phyloP scores from a whole-genome alignment of 108 stramenopile genomes.

The Tribonema minus region DNA sequence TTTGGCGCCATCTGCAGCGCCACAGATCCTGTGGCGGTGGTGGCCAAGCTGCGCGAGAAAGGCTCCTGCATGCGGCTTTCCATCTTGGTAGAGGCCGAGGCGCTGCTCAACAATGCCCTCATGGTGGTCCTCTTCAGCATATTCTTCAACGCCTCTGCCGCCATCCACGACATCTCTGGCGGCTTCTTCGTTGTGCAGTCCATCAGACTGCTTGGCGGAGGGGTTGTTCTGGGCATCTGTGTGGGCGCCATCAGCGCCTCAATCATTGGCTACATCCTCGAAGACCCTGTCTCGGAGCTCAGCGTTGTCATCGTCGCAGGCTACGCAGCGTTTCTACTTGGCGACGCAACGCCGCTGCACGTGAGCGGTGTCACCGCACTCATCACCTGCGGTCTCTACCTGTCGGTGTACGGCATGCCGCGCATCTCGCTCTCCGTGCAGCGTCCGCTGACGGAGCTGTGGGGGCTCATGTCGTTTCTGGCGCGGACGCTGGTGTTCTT shows the following conservation, averaged over 20 bases:
- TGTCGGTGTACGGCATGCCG: slow-evolving; percentile 34
- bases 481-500: slow-evolving; percentile 83
- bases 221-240: slow-evolving; percentile 65
- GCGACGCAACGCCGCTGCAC: slow-evolving; percentile 58
- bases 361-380: slow-evolving; percentile 72
- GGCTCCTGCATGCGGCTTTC: slow-evolving; percentile 54
- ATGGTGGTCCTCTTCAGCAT: slow-evolving; percentile 59
- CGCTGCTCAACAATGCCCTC: slow-evolving; percentile 61
- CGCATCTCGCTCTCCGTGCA: slow-evolving; percentile 51
- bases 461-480: slow-evolving; percentile 71
- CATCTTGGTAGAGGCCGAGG: slow-evolving; percentile 60
- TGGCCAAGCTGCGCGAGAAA: slow-evolving; percentile 47
- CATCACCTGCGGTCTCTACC: slow-evolving; percentile 65
- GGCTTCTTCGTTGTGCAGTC: not conserved
- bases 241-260: slow-evolving; percentile 23
- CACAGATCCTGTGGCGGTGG: slow-evolving; percentile 89
- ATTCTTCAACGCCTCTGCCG: slow-evolving; percentile 38
- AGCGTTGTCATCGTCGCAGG: slow-evolving; percentile 68
- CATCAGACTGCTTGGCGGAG: slow-evolving; percentile 70
- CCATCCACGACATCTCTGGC: not conserved
- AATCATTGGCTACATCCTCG: slow-evolving; percentile 30
- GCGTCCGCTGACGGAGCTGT: slow-evolving; percentile 70
- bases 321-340: slow-evolving; percentile 72
- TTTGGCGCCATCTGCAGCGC: slow-evolving; percentile 81
- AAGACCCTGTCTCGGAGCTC: slow-evolving; percentile 60